Evolutionary conservation across 1,139 yeast genomes (phyloP), one percentile per base, ranked within the genome.

Genomic region (Lizanozyma gosingica): DNA sequence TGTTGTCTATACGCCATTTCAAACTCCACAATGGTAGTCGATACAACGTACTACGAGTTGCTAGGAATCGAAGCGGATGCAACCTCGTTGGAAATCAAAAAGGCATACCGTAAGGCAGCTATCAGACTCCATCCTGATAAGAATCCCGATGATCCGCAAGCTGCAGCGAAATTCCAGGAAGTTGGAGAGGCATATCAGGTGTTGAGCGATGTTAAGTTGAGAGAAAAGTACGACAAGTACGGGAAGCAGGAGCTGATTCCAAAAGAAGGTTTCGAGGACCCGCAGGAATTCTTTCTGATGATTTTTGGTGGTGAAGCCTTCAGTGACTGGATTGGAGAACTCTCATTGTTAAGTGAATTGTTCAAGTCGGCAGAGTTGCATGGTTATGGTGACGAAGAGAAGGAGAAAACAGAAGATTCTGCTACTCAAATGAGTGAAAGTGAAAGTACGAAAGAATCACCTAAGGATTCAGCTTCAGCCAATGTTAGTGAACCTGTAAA

Each of bases 111-210:
- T 46, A 83, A 83, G 60, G 80, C 82, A 55, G 97, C 97, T 6
- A 81, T 92, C 57, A 71, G 66, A 43, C 83, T 88, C 47, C 98
- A 94, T 60, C 98, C 98, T 0, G 98, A 92, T 60, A 94, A 92
- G 65, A 88, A 92, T 54, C 97, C 97, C 6, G 78, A 82, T 51
- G 85, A 83, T 53, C 90, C 92, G 4, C 66, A 67, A 22, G 96
- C 97, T 3, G 90, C 90, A 37, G 63, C 70, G 15, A 73, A 69
- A 53, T 80, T 80, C 50, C 85, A 80, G 54, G 81, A 72, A 42
- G 80, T 80, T 11, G 84, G 85, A 32, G 87, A 83, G 55, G 94
- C 94, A 2, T 84, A 83, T 55, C 94, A 83, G 57, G 94, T 90
- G 1, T 66, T 90, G 47, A 78, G 88, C 47, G 94, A 86, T 57